Conservation (phyloP, 1,284 basidiomycete species). For the Cystobasidium slooffiae region DNA sequence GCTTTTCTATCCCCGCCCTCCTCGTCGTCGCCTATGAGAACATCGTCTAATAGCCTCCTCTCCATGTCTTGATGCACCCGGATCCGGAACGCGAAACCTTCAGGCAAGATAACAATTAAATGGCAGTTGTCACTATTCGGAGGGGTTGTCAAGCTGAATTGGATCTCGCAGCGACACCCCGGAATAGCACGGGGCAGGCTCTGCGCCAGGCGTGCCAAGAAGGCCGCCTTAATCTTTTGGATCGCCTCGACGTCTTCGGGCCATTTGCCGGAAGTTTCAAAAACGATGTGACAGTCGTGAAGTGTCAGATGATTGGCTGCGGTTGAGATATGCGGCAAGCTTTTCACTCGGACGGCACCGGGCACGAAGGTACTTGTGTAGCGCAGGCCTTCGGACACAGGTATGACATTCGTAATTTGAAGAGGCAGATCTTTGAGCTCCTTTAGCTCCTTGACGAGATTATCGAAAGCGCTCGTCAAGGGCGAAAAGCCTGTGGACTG, state of each 20-base stretch:
- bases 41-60: conserved; percentile 70
- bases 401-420: conserved; percentile 73
- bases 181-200: conserved; percentile 66
- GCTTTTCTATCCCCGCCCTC: background rate
- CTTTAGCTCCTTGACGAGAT: conserved; percentile 76
- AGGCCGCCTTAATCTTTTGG: conserved; percentile 92
- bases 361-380: conserved; percentile 79
- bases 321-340: conserved; percentile 58
- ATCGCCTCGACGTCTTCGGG: conserved; percentile 91
- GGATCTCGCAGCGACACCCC: conserved; percentile 60
- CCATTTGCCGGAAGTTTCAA: conserved; percentile 90
- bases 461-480: conserved; percentile 79
- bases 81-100: conserved; percentile 85
- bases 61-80: conserved; percentile 89
- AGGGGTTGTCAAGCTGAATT: conserved; percentile 59
- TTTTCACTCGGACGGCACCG: conserved; percentile 54
- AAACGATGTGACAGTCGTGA: conserved; percentile 78
- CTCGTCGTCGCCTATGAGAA: conserved; percentile 6
- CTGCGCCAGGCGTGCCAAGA: conserved; percentile 63
- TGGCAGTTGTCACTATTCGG: conserved; percentile 71
- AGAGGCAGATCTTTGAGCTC: conserved; percentile 76
- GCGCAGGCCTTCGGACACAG: conserved; percentile 74
- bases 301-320: conserved; percentile 63
- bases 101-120: conserved; percentile 76
- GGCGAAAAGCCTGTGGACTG: conserved; percentile 66